Conservation (phyloP, 768 basidiomycete genomes). For the Xerocomellus intermedius region DNA sequence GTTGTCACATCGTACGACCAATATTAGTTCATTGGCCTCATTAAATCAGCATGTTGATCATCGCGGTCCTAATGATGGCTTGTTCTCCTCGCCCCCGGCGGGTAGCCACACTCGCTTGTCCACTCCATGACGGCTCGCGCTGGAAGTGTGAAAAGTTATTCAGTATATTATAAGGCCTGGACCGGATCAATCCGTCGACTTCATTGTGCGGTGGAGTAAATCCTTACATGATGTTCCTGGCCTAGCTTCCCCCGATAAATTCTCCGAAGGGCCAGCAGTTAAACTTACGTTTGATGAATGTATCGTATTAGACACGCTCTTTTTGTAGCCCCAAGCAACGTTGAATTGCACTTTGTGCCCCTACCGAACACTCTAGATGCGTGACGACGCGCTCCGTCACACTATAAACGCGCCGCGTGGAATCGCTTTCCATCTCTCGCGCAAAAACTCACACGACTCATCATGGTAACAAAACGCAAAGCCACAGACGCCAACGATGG, state of each 20-base stretch:
- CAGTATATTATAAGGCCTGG: too few species aligned
- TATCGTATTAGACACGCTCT: not conserved
- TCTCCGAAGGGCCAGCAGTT: not conserved
- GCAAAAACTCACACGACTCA: not conserved
- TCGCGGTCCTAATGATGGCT: not conserved
- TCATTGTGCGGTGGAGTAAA: not conserved
- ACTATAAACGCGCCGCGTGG: conserved; percentile 14
- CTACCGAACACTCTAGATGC: too few species aligned
- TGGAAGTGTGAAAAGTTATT: too few species aligned
- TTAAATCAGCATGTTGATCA: not conserved
- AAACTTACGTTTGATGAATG: not conserved
- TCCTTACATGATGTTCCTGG: not conserved
- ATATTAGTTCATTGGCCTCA: not conserved
- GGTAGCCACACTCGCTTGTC: not conserved
- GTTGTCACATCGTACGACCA: not conserved
- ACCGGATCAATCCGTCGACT: too few species aligned
- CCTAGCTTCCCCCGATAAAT: not conserved
- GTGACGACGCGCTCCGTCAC: conserved; percentile 31
- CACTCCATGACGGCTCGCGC: too few species aligned
- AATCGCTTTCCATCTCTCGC: not conserved
- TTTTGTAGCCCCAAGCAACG: not conserved
- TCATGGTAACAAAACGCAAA: conserved; percentile 38
- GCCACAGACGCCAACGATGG: conserved; percentile 19
- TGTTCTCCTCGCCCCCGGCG: not conserved
- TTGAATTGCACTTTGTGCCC: not conserved